These are phyloP conservation scores for Aspergillus vadensis DNA, from an alignment of 2,329 filamentous ascomycete species.

Conservation along the genomic window DNA sequence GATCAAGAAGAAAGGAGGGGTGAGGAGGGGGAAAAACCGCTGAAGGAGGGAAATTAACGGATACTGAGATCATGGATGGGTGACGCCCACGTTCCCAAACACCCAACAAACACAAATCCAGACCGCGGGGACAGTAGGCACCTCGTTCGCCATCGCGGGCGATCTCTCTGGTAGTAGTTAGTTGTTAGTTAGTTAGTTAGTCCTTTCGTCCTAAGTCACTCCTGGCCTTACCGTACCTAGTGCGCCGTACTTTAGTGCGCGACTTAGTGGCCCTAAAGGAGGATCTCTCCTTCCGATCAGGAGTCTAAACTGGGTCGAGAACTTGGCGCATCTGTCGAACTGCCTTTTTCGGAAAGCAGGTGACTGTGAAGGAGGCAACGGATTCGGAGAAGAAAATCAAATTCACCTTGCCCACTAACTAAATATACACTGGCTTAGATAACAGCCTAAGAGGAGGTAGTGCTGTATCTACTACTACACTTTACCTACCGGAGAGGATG, in stretches of 20 bases:
- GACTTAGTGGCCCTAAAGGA: not conserved
- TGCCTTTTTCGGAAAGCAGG: conserved; percentile 13
- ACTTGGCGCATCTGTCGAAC: conserved; percentile 19
- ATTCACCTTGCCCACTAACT: not conserved
- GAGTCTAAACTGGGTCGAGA: conserved; percentile 14
- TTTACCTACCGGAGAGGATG: not conserved
- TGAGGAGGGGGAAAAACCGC: too few species aligned
- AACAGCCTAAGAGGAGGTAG: not conserved
- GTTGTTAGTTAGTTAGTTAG: too few species aligned
- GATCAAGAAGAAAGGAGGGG: not conserved
- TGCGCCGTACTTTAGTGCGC: not conserved
- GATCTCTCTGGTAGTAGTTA: conserved; percentile 1
- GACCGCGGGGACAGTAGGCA: not conserved
- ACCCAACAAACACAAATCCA: not conserved
- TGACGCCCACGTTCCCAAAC: not conserved
- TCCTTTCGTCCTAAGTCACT: not conserved
- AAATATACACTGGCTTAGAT: too few species aligned
- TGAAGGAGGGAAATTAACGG: not conserved
- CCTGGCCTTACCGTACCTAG: conserved; percentile 1
- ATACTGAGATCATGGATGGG: not conserved
- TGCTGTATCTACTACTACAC: not conserved
- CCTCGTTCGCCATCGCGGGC: conserved; percentile 5
- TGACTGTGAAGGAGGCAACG: conserved; percentile 6
- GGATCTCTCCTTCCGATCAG: conserved; percentile 5
- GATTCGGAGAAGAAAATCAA: not conserved